phyloP scores from a whole-genome alignment of 2,329 filamentous ascomycete genomes.

The Phaeosphaeria sp. region DNA sequence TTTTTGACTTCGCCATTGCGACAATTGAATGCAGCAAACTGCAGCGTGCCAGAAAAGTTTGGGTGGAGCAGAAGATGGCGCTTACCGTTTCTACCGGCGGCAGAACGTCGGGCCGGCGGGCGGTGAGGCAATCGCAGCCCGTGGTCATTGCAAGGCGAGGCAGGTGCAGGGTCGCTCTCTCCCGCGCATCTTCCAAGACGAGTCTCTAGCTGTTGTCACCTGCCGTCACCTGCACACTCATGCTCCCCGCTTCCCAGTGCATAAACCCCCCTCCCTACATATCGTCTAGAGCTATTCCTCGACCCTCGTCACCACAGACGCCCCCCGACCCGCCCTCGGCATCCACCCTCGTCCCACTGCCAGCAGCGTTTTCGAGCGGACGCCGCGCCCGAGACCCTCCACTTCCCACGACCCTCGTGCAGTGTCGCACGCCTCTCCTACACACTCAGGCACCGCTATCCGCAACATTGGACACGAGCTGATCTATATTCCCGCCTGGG shows the following conservation, averaged over 20 bases:
- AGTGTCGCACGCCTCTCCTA: conserved; percentile 22
- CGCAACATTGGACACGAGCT: conserved; percentile 32
- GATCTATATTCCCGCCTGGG: conserved; percentile 38
- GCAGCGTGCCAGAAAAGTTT: conserved; percentile 38
- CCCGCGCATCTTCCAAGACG: conserved; percentile 23
- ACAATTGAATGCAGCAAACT: conserved; percentile 11
- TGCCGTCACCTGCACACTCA: conserved; percentile 12
- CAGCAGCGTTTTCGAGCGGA: conserved; percentile 37
- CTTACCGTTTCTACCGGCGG: conserved; percentile 6
- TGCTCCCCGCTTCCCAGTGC: conserved; percentile 23
- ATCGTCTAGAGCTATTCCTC: conserved; percentile 7
- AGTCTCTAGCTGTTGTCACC: conserved; percentile 16
- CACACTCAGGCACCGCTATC: conserved; percentile 7
- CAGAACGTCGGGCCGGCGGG: conserved; percentile 17
- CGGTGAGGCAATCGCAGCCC: conserved; percentile 18
- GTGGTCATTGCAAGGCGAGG: conserved; percentile 24
- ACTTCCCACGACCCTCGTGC: conserved; percentile 16
- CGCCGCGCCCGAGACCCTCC: conserved; percentile 27
- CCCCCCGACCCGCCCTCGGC: conserved; percentile 24
- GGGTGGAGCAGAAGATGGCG: conserved; percentile 25
- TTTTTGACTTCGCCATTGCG: conserved; percentile 44
- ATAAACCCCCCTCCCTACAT: conserved; percentile 11
- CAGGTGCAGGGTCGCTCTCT: conserved; percentile 18
- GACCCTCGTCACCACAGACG: conserved; percentile 17
- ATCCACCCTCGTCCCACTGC: conserved; percentile 26